These are phyloP conservation scores for Abrus precatorius DNA, from an alignment of 306 rosid genomes.

Conservation along the genomic window DNA sequence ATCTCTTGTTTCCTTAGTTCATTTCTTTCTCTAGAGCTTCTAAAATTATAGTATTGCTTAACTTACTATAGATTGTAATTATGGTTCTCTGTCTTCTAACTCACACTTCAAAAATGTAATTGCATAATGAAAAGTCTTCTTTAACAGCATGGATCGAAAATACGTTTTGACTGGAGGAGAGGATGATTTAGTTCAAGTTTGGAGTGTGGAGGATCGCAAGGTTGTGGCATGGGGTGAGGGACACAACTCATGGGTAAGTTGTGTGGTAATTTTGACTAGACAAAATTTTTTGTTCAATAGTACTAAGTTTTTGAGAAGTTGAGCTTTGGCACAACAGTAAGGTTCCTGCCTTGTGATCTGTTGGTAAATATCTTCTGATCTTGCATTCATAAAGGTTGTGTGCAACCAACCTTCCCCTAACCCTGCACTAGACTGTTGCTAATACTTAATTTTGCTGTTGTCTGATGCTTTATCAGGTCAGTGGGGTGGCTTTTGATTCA, in stretches of 20 bases:
- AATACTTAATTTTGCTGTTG: constrained; percentile 24
- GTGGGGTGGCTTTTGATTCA: constrained; percentile 98
- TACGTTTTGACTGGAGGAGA: constrained; percentile 96
- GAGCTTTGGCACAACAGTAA: not conserved
- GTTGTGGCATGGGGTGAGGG: constrained; percentile 99
- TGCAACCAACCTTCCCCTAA: not conserved
- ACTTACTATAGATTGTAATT: not conserved
- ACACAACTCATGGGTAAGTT: constrained; percentile 94
- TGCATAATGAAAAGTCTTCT: constrained; percentile 15
- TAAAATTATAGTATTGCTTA: not conserved
- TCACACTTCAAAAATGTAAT: constrained; percentile 23
- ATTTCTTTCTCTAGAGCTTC: constrained; percentile 28
- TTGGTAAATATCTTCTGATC: constrained; percentile 1
- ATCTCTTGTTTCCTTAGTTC: constrained; percentile 12
- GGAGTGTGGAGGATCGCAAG: constrained; percentile 98
- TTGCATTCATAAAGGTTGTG: not conserved
- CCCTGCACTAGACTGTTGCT: not conserved
- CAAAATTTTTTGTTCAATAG: not conserved
- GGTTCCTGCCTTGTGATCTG: constrained; percentile 20
- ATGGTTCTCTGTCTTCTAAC: not conserved
- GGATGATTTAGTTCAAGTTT: constrained; percentile 97
- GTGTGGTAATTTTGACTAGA: constrained; percentile 27
- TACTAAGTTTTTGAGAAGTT: constrained; percentile 1
- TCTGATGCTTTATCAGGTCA: constrained; percentile 71
- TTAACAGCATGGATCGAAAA: constrained; percentile 88